A percentile compares a stretch with the other conserved stretches of the same genome.
These are phyloP conservation scores for Crithidia fasciculata DNA, from an alignment of 208 protist species.

Conservation along the genomic window DNA sequence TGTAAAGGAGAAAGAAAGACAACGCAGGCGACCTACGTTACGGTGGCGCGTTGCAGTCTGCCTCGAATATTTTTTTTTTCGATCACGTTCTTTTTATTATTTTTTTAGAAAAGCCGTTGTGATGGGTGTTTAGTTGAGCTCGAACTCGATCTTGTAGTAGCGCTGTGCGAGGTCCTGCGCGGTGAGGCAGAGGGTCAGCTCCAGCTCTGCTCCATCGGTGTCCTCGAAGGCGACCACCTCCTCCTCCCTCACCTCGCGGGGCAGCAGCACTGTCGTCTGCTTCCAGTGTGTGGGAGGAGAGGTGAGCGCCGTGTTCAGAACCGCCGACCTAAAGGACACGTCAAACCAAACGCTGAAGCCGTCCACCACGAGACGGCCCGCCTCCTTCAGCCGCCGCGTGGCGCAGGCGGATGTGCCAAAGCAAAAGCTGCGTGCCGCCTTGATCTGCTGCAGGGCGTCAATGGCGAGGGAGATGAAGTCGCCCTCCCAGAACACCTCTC, in stretches of 20 bases:
- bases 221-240: slow-evolving; percentile 43
- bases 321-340: slow-evolving; percentile 40
- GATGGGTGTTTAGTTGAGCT: slow-evolving; percentile 38
- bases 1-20: no score
- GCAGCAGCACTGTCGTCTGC: slow-evolving; percentile 82
- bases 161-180: slow-evolving; percentile 38
- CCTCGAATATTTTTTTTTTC: slow-evolving; percentile 16
- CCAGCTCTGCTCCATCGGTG: slow-evolving; percentile 25
- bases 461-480: slow-evolving; percentile 36
- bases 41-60: no score
- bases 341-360: slow-evolving; percentile 86
- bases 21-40: no score
- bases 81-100: slow-evolving; percentile 1
- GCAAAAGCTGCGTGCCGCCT: slow-evolving; percentile 38
- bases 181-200: slow-evolving; percentile 37
- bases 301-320: slow-evolving; percentile 63
- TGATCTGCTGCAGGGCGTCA: slow-evolving; percentile 31
- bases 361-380: slow-evolving; percentile 40
- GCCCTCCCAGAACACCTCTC: slow-evolving; percentile 38
- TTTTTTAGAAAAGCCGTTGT: not conserved
- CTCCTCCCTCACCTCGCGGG: slow-evolving; percentile 41
- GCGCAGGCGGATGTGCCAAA: slow-evolving; percentile 27
- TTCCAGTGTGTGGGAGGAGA: slow-evolving; percentile 89
- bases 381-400: slow-evolving; percentile 8
- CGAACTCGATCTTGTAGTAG: slow-evolving; percentile 66